Evolutionary conservation across 164 flowering plant species (phyloP), one percentile per base, ranked within the genome.

Genomic region (Aristolochia fimbriata): DNA sequence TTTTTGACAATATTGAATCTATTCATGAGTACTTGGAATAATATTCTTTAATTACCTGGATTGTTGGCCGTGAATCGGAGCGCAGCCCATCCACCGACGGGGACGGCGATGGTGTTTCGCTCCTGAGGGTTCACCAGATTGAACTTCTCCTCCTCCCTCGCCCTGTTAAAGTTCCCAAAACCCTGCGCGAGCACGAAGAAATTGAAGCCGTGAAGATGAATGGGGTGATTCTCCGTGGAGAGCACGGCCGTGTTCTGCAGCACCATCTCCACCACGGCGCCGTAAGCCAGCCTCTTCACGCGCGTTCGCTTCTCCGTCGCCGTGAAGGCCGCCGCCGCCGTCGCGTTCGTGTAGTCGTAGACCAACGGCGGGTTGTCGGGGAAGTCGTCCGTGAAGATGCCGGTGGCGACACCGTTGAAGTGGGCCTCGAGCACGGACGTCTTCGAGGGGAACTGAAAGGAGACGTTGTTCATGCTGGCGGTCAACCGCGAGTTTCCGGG

Each of bases 51-150:
- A 5, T 4, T 48, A 84, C 87, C 91, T 65, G 88, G 85, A 76
- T 88, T 86, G 46, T 84, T 68, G 4, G 92, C 90, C 15, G 10
- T 58, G 77, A 88, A 86, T 68, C 96, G 69, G 61, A 88, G 70
- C 24, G 71, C 91, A 6, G 91, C 91, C 96, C 96, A 88, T 11
- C 96, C 96, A 14, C 91, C 91, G 2, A 67, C 80, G 0, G 96
- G 96, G 1, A 88, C 93, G 0, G 57, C 91, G 14, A 88, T 73
- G 47, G 96, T 88, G 76, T 84, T 88, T 0, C 93, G 76, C 20
- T 62, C 57, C 58, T 80, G 89, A 1, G 93, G 87, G 53, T 88
- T 68, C 1, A 69, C 68, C 24, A 86, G 31, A 45, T 88, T 88
- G 66, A 81, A 80, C 55, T 68, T 80, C 0, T 33, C 49, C 15